These are phyloP conservation scores for Ogataea neopini DNA, from an alignment of 805 yeast genomes.

Conservation along the genomic window DNA sequence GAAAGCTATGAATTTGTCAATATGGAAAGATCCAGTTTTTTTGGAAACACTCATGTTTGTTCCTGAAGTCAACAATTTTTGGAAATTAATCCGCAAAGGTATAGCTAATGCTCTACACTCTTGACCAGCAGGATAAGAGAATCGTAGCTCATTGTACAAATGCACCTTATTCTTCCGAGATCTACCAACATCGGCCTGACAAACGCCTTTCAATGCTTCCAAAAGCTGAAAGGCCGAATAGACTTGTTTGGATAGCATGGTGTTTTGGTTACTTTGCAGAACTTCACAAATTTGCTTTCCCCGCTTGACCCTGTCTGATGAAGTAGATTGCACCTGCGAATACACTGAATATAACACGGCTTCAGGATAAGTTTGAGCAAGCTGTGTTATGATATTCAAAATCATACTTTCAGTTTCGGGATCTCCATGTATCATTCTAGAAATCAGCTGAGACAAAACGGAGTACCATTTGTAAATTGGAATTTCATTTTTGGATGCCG, in stretches of 20 bases:
- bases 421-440: conserved; percentile 71
- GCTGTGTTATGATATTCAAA: conserved; percentile 53
- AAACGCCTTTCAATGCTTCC: conserved; percentile 44
- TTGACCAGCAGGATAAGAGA: conserved; percentile 31
- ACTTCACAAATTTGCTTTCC: conserved; percentile 48
- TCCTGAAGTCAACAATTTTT: conserved; percentile 58
- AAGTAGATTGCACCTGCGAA: conserved; percentile 64
- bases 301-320: conserved; percentile 43
- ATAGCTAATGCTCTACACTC: conserved; percentile 54
- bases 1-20: conserved; percentile 47
- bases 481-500: conserved; percentile 41
- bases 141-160: conserved; percentile 43
- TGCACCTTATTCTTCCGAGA: conserved; percentile 38
- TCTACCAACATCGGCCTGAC: conserved; percentile 40
- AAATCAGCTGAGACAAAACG: conserved; percentile 81
- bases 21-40: conserved; percentile 22
- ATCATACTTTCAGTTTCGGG: conserved; percentile 55
- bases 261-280: conserved; percentile 23
- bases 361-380: conserved; percentile 69
- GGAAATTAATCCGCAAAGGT: conserved; percentile 72
- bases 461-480: conserved; percentile 73
- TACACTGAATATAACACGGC: conserved; percentile 85
- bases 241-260: conserved; percentile 24
- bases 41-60: conserved; percentile 41
- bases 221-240: conserved; percentile 38